Percentiles rank a stretch among this genome's conserved stretches.
These are phyloP conservation scores for Salvia hispanica DNA, from an alignment of 257 asterid genomes.

Conservation along the genomic window DNA sequence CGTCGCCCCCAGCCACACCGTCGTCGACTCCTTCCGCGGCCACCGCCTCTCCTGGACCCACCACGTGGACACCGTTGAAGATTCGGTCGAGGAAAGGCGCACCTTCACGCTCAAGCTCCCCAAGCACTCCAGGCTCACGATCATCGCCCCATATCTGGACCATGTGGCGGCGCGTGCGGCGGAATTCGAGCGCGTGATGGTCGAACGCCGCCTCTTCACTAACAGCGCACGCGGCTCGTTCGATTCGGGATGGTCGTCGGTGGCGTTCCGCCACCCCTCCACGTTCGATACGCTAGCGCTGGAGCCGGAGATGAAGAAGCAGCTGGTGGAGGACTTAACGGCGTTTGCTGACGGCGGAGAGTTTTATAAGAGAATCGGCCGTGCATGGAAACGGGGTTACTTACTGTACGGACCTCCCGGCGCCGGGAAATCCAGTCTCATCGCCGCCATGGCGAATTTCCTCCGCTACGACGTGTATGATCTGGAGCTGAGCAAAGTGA, in stretches of 20 bases:
- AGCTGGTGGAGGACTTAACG: constrained; percentile 31
- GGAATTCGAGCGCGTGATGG: constrained; percentile 48
- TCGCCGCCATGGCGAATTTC: constrained; percentile 63
- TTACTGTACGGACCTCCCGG: constrained; percentile 61
- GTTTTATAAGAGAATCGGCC: constrained; percentile 38
- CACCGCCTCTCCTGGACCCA: constrained; percentile 57
- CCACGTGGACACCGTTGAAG: constrained; percentile 46
- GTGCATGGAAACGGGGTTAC: constrained; percentile 68
- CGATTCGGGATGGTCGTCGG: constrained; percentile 61
- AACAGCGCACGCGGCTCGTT: constrained; percentile 50
- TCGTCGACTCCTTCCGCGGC: constrained; percentile 42
- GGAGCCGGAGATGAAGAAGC: constrained; percentile 50
- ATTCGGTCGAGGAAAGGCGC: constrained; percentile 51
- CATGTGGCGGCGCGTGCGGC: constrained; percentile 44
- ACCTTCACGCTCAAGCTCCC: constrained; percentile 54
- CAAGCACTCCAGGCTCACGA: constrained; percentile 35
- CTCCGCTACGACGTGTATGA: constrained; percentile 60
- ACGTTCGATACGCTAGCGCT: constrained; percentile 61
- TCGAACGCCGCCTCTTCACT: constrained; percentile 52
- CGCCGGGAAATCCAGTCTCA: constrained; percentile 59
- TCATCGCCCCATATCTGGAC: constrained; percentile 45
- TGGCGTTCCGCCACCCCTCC: constrained; percentile 59
- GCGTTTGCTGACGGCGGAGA: constrained; percentile 28
- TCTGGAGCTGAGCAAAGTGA: constrained; percentile 54
- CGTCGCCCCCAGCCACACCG: constrained; percentile 54